Base-by-base conservation (phyloP, 108 stramenopile genomes). In the Fragilaria radians region DNA sequence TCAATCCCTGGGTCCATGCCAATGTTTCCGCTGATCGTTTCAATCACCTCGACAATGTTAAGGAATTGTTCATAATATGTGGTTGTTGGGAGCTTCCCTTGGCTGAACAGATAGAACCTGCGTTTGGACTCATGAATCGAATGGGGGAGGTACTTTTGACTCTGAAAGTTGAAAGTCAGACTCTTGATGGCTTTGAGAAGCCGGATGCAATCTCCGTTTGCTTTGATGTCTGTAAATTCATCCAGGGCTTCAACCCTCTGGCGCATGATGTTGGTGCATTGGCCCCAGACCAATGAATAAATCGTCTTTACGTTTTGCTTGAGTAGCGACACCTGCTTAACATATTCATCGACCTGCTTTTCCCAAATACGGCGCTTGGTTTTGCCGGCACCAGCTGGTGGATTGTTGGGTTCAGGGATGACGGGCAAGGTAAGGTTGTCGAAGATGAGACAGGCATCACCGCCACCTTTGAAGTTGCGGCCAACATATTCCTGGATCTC, bases 41-140 rank as follows among this genome's bases (percentile, higher is more conserved):
- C 23, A 9, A 5, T 58, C 1, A 54, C 69, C 28, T 72, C 65
- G 33, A 60, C 65, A 9, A 28, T 14, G 24, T 54, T 52, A 19
- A 52, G 23, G 49, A 72, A 60, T n/a, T 29, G 14, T 47, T 60
- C 52, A 17, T 24, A 19, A 46, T 65, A 65, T 28, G 3, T 33
- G 3, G 28, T 28, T 5, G 14, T 22, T 14, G 24, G 25, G 52
- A 42, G n/a, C 30, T 54, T 18, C 5, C 48, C 48, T 30, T 63
- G 54, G 2, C 18, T n/a, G 19, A 48, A 27, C 22, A 32, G 5
- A 46, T 63, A 59, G 27, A 65, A 52, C 14, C 18, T 4, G 32
- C 63, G 9, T 28, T 42, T 33, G 22, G 54, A 25, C 9, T 57
- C 63, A 64, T 65, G 46, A 26, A 51, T 46, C 22, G 70, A 7